phyloP scores from a whole-genome alignment of 441 rosid species.

The Corymbia calophylla region DNA sequence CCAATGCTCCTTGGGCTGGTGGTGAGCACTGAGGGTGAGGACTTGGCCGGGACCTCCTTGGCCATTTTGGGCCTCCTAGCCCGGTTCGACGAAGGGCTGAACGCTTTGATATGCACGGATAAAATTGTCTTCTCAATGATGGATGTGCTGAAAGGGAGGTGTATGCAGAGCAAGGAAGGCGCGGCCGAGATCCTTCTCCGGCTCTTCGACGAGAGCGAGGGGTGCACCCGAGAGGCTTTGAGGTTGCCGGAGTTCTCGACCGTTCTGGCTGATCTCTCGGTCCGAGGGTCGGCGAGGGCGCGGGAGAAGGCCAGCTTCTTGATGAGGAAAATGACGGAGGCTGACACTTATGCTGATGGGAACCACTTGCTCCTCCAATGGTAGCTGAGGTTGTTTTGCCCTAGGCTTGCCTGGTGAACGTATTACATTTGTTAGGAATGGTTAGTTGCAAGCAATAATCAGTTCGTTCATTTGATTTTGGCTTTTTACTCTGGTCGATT shows the following conservation, averaged over 20 bases:
- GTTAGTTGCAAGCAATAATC: background rate
- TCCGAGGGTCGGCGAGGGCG: slow-evolving; percentile 41
- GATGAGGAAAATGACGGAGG: slow-evolving; percentile 41
- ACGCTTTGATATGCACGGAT: slow-evolving; percentile 22
- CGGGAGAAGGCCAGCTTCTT: slow-evolving; percentile 41
- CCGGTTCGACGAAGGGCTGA: slow-evolving; percentile 47
- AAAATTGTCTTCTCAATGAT: slow-evolving; percentile 34
- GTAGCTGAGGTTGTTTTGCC: background rate
- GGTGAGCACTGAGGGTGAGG: slow-evolving; percentile 17
- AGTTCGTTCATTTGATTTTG: background rate
- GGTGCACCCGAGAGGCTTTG: slow-evolving; percentile 33
- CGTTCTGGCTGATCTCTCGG: slow-evolving; percentile 41
- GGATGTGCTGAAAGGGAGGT: slow-evolving; percentile 29
- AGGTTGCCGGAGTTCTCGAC: slow-evolving; percentile 25
- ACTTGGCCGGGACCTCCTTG: slow-evolving; percentile 33
- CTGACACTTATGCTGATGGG: slow-evolving; percentile 10
- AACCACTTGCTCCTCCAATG: slow-evolving; percentile 9
- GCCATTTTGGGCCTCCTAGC: slow-evolving; percentile 32
- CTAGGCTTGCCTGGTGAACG: background rate
- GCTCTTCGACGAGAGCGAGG: slow-evolving; percentile 53
- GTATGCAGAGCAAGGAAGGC: slow-evolving; percentile 58
- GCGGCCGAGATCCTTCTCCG: slow-evolving; percentile 46
- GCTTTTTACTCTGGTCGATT: background rate
- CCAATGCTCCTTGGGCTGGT: slow-evolving; percentile 23
- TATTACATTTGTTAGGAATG: background rate